These are phyloP conservation scores for Boletus semigastroideus DNA, from an alignment of 1,284 basidiomycete species.

Conservation along the genomic window DNA sequence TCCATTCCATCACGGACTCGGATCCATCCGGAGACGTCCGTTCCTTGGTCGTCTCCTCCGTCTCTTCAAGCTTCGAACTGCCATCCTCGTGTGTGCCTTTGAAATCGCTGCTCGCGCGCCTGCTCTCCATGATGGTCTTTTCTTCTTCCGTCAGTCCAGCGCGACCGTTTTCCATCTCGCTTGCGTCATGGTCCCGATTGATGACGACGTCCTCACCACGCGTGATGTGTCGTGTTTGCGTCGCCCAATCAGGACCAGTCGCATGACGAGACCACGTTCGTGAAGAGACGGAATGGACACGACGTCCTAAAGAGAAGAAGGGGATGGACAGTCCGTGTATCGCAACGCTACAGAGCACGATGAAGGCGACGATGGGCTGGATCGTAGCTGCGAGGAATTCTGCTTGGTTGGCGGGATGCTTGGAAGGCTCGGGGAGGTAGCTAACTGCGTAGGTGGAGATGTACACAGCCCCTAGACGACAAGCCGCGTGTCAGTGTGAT, in stretches of 20 bases:
- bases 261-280: slow-evolving; percentile 80
- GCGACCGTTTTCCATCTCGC: slow-evolving; percentile 51
- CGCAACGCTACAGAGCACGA: slow-evolving; percentile 86
- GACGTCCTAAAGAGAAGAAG: slow-evolving; percentile 85
- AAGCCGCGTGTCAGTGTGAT: slow-evolving; percentile 1
- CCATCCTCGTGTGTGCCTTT: slow-evolving; percentile 3
- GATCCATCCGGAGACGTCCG: slow-evolving; percentile 46
- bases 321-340: slow-evolving; percentile 92
- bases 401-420: slow-evolving; percentile 58
- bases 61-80: slow-evolving; percentile 9
- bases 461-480: slow-evolving; percentile 71
- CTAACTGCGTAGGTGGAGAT: slow-evolving; percentile 84
- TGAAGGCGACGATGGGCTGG: slow-evolving; percentile 88
- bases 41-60: slow-evolving; percentile 20
- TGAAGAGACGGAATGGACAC: slow-evolving; percentile 81
- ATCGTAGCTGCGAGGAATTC: slow-evolving; percentile 73
- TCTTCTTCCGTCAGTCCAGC: slow-evolving; percentile 34
- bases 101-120: slow-evolving; percentile 17
- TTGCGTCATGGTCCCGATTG: slow-evolving; percentile 63
- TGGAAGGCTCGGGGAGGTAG: slow-evolving; percentile 58
- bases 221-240: slow-evolving; percentile 67
- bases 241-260: slow-evolving; percentile 69
- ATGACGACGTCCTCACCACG: slow-evolving; percentile 76
- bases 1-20: slow-evolving; percentile 52
- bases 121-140: slow-evolving; percentile 30